These are phyloP conservation scores for Brassica hybrid DNA, from an alignment of 441 rosid genomes.

Conservation along the genomic window DNA sequence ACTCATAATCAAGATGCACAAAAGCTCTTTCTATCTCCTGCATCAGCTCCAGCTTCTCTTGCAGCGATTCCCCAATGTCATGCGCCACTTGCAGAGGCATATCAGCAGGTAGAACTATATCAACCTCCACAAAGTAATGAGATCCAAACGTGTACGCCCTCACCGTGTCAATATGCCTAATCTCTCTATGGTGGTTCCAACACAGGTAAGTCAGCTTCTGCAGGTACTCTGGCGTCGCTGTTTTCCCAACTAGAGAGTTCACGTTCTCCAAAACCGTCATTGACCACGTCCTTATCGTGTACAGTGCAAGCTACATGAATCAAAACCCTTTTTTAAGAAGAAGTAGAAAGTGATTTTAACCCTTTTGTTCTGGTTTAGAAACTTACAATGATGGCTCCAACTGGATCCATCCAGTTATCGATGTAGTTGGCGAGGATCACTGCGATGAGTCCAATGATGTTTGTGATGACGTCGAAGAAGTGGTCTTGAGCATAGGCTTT, in stretches of 20 bases:
- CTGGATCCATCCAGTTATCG: constrained; percentile 88
- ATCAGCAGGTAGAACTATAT: constrained; percentile 80
- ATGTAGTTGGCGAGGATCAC: constrained; percentile 84
- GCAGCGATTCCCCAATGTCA: constrained; percentile 85
- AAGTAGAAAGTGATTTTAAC: too few relatives aligned
- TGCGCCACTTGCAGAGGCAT: constrained; percentile 94
- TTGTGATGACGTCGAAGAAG: constrained; percentile 92
- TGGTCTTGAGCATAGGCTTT: constrained; percentile 98
- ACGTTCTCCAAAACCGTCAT: constrained; percentile 92
- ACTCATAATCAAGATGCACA: constrained; percentile 96
- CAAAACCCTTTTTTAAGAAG: not conserved
- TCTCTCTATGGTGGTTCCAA: constrained; percentile 91
- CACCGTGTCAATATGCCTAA: constrained; percentile 89
- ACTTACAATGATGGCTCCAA: constrained; percentile 94
- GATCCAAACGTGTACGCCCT: constrained; percentile 96
- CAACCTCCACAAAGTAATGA: constrained; percentile 95
- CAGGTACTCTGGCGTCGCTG: constrained; percentile 84
- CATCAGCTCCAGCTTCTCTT: constrained; percentile 85
- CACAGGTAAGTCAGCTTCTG: constrained; percentile 91
- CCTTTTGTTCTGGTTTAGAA: too few relatives aligned
- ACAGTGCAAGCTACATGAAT: constrained; percentile 74
- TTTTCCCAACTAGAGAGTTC: constrained; percentile 82
- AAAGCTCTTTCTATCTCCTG: constrained; percentile 92
- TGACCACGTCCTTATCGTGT: constrained; percentile 98
- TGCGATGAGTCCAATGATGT: constrained; percentile 86